Conservation (phyloP, 306 rosid genomes). For the Lagenaria siceraria region DNA sequence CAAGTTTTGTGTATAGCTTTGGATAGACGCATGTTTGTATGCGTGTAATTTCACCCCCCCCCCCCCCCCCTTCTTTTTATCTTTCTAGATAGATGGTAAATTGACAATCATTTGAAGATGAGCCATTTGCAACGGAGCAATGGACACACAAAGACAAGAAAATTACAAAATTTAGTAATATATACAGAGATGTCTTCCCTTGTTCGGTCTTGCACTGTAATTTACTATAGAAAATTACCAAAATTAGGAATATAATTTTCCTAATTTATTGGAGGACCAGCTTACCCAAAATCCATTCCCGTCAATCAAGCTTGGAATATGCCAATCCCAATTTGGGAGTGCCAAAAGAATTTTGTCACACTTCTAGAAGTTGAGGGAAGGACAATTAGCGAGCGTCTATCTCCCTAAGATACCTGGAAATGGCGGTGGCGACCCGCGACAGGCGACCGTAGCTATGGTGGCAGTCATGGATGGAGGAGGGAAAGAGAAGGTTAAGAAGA, state of each 20-base stretch:
- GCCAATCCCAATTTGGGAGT: not conserved
- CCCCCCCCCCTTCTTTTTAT: too few relatives aligned
- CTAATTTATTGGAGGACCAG: not conserved
- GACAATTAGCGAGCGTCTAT: not conserved
- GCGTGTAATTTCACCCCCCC: not conserved
- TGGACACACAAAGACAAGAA: too few relatives aligned
- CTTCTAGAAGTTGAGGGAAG: not conserved
- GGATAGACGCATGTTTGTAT: not conserved
- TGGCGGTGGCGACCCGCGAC: too few relatives aligned
- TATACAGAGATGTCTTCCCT: too few relatives aligned
- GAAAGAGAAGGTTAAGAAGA: too few relatives aligned
- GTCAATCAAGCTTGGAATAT: conserved; percentile 6
- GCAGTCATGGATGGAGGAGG: too few relatives aligned
- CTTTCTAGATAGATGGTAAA: too few relatives aligned
- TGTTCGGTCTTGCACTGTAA: too few relatives aligned
- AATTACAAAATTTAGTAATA: too few relatives aligned
- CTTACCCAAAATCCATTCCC: not conserved
- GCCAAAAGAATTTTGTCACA: not conserved
- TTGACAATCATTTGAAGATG: not conserved
- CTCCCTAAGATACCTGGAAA: not conserved
- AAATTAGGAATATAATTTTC: not conserved
- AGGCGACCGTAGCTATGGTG: too few relatives aligned
- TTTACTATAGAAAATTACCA: not conserved
- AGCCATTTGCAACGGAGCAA: too few relatives aligned
- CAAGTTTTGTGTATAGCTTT: not conserved